Base-by-base conservation (phyloP, 345 rosid genomes). In the Odontarrhena argentea region DNA sequence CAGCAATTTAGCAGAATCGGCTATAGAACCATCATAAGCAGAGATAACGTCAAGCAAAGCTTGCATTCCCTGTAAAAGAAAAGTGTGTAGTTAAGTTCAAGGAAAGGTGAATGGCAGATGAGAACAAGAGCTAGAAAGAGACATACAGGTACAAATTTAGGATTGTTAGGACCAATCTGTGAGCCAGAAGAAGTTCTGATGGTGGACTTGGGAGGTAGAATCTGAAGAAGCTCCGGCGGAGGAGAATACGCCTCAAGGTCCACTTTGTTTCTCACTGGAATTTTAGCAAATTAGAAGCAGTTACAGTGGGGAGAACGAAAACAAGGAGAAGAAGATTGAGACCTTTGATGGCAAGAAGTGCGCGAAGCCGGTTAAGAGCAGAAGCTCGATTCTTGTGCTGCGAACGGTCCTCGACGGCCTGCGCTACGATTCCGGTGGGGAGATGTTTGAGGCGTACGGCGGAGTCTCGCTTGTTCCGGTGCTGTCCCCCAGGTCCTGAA, bases 401-500 rank as follows among this genome's bases (percentile, higher is more conserved):
- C 0, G 97, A 94, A 25, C 99, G 87, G 46, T 94, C 96, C 69
- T 94, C 99, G 1, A 72, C 90, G 14, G 84, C 93, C 80, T 87
- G 98, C 57, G 97, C 84, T 15, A 83, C 77, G 48, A 94, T 68
- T 22, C 95, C 96, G 30, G 97, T 94, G 35, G 97, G 97, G 10
- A 83, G 65, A 50, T 94, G 97, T 84, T 84, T 91, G 58, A 94
- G 73, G 18, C 97, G 85, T 10, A 94, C 96, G 37, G 97, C 97
- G 9, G 97, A 84, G 71, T 91, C 99, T 4, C 97, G 91, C 60
- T 94, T 94, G 80, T 94, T 94, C 35, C 99, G 86, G 85, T 91
- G 99, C 67, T 94, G 99, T 36, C 99, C 97, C 10, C 97, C 99
- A 0, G 95, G 96, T 0, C 97, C 96, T 12, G 96, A 91, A 4